phyloP scores from a whole-genome alignment of 352 stramenopile genomes.

The Phytophthora tubulina region DNA sequence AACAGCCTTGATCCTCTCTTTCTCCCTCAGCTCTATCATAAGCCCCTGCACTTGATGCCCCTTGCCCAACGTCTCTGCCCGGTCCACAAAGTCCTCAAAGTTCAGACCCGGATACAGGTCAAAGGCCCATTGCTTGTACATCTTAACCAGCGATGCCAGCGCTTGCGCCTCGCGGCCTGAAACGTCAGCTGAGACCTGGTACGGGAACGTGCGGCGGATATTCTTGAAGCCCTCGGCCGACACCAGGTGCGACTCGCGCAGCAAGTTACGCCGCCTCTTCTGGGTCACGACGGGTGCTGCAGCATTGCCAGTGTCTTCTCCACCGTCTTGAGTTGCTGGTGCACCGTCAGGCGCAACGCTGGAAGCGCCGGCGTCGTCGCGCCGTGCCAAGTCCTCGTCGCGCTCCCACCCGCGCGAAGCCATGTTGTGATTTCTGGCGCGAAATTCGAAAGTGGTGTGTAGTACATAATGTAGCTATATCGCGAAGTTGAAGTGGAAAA shows the following conservation, averaged over 20 bases:
- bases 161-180: slow-evolving; percentile 73
- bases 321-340: slow-evolving; percentile 12
- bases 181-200: slow-evolving; percentile 65
- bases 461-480: slow-evolving; percentile 6
- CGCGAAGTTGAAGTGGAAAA: slow-evolving; percentile 12
- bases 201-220: slow-evolving; percentile 78
- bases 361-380: slow-evolving; percentile 15
- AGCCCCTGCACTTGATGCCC: slow-evolving; percentile 69
- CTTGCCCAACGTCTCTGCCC: slow-evolving; percentile 68
- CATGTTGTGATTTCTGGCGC: slow-evolving; percentile 51
- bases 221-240: slow-evolving; percentile 73
- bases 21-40: slow-evolving; percentile 65
- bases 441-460: slow-evolving; percentile 25
- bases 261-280: slow-evolving; percentile 62
- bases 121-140: slow-evolving; percentile 91
- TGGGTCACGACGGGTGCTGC: slow-evolving; percentile 4
- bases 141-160: slow-evolving; percentile 69
- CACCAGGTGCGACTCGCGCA: slow-evolving; percentile 76
- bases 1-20: slow-evolving; percentile 59
- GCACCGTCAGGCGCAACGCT: neutral
- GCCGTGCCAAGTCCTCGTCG: slow-evolving; percentile 52
- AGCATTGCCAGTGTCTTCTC: slow-evolving; percentile 6
- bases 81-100: slow-evolving; percentile 85
- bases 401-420: slow-evolving; percentile 65
- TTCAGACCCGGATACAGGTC: slow-evolving; percentile 85